Evolutionary conservation across 768 basidiomycete genomes (phyloP), one percentile per base, ranked within the genome.

Genomic region (Amanita inopinata): DNA sequence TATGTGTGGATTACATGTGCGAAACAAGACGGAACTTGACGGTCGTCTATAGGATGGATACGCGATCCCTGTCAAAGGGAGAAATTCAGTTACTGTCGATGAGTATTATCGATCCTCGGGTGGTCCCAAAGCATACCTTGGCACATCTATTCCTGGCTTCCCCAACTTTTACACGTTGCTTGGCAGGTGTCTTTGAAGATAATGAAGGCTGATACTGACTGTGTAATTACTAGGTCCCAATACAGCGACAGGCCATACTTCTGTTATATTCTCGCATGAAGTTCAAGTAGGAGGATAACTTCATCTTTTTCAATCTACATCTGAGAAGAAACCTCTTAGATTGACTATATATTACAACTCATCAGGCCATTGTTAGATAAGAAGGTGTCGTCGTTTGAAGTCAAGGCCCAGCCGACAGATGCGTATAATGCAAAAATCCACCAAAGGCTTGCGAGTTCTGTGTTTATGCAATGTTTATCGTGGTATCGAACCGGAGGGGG

Each of bases 91-190:
- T 38, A 60, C 60, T 10, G 44, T 67, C 5, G 49, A 56, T 36
- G 57, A 61, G 37, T 66, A 65, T 42, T 64, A 57, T 43, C 52
- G 56, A 4, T 40, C 51, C 3, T 49, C 60, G n/a, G 56, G 60
- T 1, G 65, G 65, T 2, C 63, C 67, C 24, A 57, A 51, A 24
- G 66, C 65, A 7, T 69, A 67, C 46, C 48, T 62, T 14, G 65
- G 63, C 10, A 67, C 66, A 4, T 52, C 56, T 11, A 33, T 63
- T 3, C 64, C 67, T 32, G 59, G 58, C n/a, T 69, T 69, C 38
- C 66, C 66, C 0, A 67, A 67, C 47, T 57, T 65, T 38, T 69
- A 53, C 42, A 50, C 57, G 12, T 28, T 68, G 4, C 38, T 51
- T 24, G 69, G 65, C 63, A 37, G 17, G 54, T 24, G 10, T 49